phyloP scores from a whole-genome alignment of 2,329 filamentous ascomycete species.

The Neofusicoccum ribis region DNA sequence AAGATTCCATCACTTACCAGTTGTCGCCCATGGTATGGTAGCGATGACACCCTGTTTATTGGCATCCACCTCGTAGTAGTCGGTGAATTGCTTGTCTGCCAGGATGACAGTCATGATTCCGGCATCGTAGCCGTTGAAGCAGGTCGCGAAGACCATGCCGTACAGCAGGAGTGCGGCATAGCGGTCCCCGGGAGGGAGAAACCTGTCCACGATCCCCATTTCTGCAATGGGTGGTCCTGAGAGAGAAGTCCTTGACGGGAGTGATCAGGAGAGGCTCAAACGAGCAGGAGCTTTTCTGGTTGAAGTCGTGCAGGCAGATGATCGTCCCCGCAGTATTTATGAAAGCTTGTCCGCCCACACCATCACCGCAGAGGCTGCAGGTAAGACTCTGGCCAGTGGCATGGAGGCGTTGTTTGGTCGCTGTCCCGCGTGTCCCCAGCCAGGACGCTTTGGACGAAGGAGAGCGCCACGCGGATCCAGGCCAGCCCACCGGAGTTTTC shows the following conservation, averaged over 20 bases:
- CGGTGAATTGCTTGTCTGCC: slow-evolving; percentile 44
- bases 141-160: slow-evolving; percentile 44
- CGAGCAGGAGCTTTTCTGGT: background rate
- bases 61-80: slow-evolving; percentile 41
- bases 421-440: background rate
- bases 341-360: background rate
- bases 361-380: background rate
- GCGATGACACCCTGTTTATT: slow-evolving; percentile 41
- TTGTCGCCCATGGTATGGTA: slow-evolving; percentile 46
- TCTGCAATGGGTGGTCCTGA: background rate
- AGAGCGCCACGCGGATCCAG: background rate
- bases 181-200: slow-evolving; percentile 42
- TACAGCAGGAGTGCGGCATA: slow-evolving; percentile 39
- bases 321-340: background rate
- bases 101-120: slow-evolving; percentile 48
- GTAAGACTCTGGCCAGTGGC: background rate
- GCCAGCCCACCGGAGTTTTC: background rate
- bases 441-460: background rate
- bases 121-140: slow-evolving; percentile 47
- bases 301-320: background rate
- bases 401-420: background rate
- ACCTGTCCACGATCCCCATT: slow-evolving; percentile 37
- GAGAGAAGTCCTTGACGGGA: background rate
- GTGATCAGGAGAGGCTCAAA: background rate
- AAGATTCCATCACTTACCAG: slow-evolving; percentile 26